These are phyloP conservation scores for Camellia japonica DNA, from an alignment of 148 eudicot species.

Conservation along the genomic window DNA sequence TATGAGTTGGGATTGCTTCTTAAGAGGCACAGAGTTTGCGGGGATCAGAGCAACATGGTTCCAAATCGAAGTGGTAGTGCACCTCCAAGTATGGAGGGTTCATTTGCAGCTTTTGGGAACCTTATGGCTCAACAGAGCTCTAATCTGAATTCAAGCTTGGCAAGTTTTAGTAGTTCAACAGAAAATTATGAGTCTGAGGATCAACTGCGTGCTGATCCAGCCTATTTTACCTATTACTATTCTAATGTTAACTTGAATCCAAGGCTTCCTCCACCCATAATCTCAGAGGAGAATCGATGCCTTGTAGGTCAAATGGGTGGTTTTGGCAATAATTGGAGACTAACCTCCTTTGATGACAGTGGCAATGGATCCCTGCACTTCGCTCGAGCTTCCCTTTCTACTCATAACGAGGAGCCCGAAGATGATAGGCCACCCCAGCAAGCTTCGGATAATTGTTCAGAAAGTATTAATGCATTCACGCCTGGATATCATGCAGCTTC, in stretches of 20 bases:
- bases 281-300: slow-evolving; percentile 36
- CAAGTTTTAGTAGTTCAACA: slow-evolving; percentile 26
- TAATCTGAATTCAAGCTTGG: slow-evolving; percentile 27
- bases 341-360: slow-evolving; percentile 51
- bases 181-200: slow-evolving; percentile 38
- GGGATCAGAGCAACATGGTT: slow-evolving; percentile 33
- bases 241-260: slow-evolving; percentile 43
- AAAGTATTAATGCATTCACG: slow-evolving; percentile 25
- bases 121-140: slow-evolving; percentile 41
- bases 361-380: slow-evolving; percentile 40
- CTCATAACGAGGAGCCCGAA: slow-evolving; percentile 81
- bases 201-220: slow-evolving; percentile 41
- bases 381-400: slow-evolving; percentile 58
- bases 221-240: slow-evolving; percentile 38
- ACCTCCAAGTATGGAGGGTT: slow-evolving; percentile 90
- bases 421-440: slow-evolving; percentile 63
- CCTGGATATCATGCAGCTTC: slow-evolving; percentile 35
- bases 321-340: slow-evolving; percentile 37
- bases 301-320: slow-evolving; percentile 17
- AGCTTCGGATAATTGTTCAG: slow-evolving; percentile 42
- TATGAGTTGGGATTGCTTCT: slow-evolving; percentile 57
- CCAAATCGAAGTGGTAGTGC: slow-evolving; percentile 85
- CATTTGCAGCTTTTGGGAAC: slow-evolving; percentile 62
- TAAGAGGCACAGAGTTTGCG: slow-evolving; percentile 42
- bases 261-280: slow-evolving; percentile 46